Evolutionary conservation across 345 rosid genomes (phyloP).

Genomic region (Dipteronia dyeriana): DNA sequence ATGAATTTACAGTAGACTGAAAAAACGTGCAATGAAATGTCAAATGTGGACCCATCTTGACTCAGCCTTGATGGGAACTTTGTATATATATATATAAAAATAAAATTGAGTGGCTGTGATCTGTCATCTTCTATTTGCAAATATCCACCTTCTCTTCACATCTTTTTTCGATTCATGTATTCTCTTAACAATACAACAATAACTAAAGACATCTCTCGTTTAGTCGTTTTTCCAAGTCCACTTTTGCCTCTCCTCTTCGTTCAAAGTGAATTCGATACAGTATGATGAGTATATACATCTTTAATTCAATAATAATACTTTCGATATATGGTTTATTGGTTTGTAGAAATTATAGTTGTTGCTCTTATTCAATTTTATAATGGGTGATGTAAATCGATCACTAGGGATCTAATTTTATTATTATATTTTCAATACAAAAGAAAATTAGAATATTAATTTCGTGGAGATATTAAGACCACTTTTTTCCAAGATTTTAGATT

Average conservation of each 20-base stretch:
- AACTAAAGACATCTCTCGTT: neutral
- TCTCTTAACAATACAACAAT: too few species aligned
- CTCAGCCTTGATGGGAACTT: constrained; percentile 28
- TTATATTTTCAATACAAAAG: neutral
- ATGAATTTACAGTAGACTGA: constrained; percentile 15
- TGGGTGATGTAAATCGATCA: neutral
- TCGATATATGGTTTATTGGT: too few species aligned
- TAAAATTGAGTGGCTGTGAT: neutral
- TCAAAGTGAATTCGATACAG: neutral
- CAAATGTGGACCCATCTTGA: constrained; percentile 21
- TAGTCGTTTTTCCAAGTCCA: neutral
- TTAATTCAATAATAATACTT: too few species aligned
- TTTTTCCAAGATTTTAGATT: neutral
- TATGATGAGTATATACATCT: too few species aligned
- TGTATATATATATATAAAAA: too few species aligned
- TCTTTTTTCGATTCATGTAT: neutral
- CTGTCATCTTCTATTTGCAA: neutral
- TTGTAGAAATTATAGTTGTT: too few species aligned
- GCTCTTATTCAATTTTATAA: too few species aligned
- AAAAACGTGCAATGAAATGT: constrained; percentile 13
- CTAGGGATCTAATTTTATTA: neutral
- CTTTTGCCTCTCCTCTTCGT: neutral
- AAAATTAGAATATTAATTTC: constrained; percentile 9
- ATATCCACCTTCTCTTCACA: neutral
- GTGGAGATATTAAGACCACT: neutral